These are phyloP conservation scores for Ampelocalamus luodianensis DNA, from an alignment of 176 grass and related monocot species.

Conservation along the genomic window DNA sequence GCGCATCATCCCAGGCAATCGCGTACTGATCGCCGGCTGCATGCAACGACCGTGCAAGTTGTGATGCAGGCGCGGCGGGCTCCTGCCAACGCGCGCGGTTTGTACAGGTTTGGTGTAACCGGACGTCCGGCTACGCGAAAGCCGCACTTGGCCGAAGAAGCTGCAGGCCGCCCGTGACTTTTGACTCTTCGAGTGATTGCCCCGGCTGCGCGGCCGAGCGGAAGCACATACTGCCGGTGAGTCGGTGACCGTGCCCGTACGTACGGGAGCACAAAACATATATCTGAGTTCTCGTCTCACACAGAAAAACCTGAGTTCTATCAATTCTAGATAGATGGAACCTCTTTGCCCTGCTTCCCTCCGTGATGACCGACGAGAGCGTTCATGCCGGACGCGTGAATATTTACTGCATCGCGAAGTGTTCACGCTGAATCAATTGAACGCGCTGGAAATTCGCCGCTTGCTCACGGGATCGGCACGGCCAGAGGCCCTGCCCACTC, in stretches of 20 bases:
- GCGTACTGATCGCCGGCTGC: neutral
- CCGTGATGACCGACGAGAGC: slow-evolving; percentile 1
- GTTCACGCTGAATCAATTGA: neutral
- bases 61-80: neutral
- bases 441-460: neutral
- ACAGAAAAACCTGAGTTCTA: neutral
- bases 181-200: neutral
- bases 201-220: neutral
- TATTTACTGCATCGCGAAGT: neutral
- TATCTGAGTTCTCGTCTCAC: too few species aligned
- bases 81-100: neutral
- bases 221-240: neutral
- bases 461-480: slow-evolving; percentile 23
- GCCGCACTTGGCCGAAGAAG: neutral
- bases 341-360: neutral
- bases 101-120: neutral
- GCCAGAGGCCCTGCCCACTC: neutral
- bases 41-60: neutral
- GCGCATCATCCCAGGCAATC: neutral
- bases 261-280: neutral
- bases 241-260: neutral
- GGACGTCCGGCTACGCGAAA: neutral
- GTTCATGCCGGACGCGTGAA: neutral
- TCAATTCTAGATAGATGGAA: neutral
- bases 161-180: neutral